Conservation (phyloP, 2,329 filamentous ascomycete genomes). For the Calonectria pauciramosa region DNA sequence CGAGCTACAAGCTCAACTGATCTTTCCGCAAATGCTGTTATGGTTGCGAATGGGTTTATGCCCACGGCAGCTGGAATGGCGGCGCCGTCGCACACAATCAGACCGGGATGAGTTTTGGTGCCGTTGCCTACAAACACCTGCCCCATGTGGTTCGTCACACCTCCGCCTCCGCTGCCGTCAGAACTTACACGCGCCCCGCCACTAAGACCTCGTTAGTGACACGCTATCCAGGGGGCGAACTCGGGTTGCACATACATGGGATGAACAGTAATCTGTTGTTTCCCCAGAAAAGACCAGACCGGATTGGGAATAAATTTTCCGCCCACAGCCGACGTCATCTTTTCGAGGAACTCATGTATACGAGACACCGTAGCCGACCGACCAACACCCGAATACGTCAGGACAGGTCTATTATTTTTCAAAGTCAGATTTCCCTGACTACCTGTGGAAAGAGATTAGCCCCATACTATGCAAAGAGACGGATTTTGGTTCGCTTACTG, state of each 20-base stretch:
- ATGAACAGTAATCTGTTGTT: conserved; percentile 75
- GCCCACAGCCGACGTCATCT: conserved; percentile 69
- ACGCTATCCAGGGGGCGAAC: background rate
- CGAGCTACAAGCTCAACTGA: conserved; percentile 60
- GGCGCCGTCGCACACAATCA: conserved; percentile 74
- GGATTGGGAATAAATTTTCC: conserved; percentile 72
- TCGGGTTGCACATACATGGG: conserved; percentile 53
- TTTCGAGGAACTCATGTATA: conserved; percentile 65
- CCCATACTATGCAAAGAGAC: too few relatives aligned
- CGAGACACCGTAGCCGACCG: conserved; percentile 67
- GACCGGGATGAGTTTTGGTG: conserved; percentile 65
- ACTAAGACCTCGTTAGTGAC: background rate
- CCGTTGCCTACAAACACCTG: conserved; percentile 69
- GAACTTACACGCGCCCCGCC: conserved; percentile 74
- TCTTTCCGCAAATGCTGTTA: conserved; percentile 76
- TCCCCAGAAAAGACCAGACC: conserved; percentile 66
- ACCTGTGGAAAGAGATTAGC: conserved; percentile 45
- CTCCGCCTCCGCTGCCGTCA: conserved; percentile 68
- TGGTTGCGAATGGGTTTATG: conserved; percentile 78
- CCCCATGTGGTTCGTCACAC: conserved; percentile 73
- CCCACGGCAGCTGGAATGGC: conserved; percentile 73
- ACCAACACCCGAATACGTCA: conserved; percentile 72
- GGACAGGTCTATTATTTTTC: conserved; percentile 69
- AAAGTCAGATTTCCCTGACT: conserved; percentile 73
- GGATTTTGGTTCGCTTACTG: conserved; percentile 52